Percentiles rank a stretch among this genome's conserved stretches.
Evolutionary conservation across 2,329 filamentous ascomycete species (phyloP).

Genomic region (Chaetothyriales sp.): DNA sequence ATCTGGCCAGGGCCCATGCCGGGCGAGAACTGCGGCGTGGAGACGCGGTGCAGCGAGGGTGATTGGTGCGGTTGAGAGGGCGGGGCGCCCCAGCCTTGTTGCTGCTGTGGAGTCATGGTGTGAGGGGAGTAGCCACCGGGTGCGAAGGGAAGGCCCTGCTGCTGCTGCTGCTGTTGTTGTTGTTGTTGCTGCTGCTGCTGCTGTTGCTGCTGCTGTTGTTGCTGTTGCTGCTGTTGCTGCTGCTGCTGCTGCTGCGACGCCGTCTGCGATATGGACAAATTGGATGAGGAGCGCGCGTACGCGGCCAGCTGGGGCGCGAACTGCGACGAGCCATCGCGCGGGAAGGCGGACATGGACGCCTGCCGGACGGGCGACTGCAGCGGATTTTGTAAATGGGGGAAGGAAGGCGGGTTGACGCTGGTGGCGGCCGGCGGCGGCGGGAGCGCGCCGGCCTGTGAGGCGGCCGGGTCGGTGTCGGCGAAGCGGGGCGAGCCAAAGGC

Average conservation of each 20-base stretch:
- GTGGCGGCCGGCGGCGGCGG: conserved; percentile 23
- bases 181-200: conserved; percentile 25
- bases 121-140: conserved; percentile 42
- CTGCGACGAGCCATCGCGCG: conserved; percentile 52
- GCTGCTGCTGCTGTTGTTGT: not conserved
- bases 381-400: conserved; percentile 56
- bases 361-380: conserved; percentile 63
- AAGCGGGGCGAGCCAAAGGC: conserved; percentile 14
- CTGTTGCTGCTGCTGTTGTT: conserved; percentile 27
- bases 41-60: conserved; percentile 31
- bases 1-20: conserved; percentile 15
- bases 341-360: conserved; percentile 41
- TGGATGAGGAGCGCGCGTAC: conserved; percentile 36
- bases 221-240: conserved; percentile 25
- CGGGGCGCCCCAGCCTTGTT: conserved; percentile 55
- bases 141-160: conserved; percentile 35
- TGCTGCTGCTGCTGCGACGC: conserved; percentile 28
- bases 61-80: conserved; percentile 51
- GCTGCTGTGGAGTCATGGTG: conserved; percentile 35
- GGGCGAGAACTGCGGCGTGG: conserved; percentile 18
- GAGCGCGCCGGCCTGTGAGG: conserved; percentile 5
- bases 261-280: conserved; percentile 41
- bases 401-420: conserved; percentile 50
- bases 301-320: conserved; percentile 30
- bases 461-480: conserved; percentile 11